Conservation (phyloP, 305 asterid genomes). For the Fraxinus nigra region DNA sequence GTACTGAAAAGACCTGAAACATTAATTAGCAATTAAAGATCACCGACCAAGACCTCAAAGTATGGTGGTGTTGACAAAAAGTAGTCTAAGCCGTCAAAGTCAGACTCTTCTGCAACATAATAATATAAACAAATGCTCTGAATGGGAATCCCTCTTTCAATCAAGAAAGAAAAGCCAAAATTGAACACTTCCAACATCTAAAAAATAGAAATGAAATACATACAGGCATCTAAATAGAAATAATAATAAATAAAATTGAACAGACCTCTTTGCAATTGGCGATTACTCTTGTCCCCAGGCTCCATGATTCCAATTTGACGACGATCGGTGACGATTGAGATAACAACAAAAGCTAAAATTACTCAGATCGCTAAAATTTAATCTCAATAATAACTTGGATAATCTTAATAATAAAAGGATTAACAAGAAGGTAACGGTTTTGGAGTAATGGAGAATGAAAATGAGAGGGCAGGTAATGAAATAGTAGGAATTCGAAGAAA, state of each 20-base stretch:
- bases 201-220: background rate
- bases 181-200: background rate
- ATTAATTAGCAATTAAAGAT: background rate
- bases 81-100: conserved; percentile 9
- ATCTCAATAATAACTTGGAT: conserved; percentile 34
- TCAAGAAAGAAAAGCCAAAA: background rate
- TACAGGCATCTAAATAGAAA: background rate
- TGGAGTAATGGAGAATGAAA: conserved; percentile 28
- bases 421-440: conserved; percentile 33
- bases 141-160: background rate
- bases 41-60: background rate
- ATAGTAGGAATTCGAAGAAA: conserved; percentile 41
- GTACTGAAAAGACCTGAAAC: background rate
- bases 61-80: background rate
- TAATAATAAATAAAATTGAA: background rate
- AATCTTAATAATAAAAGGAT: conserved; percentile 43
- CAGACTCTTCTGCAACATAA: background rate
- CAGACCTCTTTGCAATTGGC: conserved; percentile 42
- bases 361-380: conserved; percentile 28
- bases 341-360: conserved; percentile 21
- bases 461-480: conserved; percentile 24
- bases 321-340: background rate
- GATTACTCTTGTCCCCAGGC: conserved; percentile 35
- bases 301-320: conserved; percentile 35
- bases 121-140: background rate